These are phyloP conservation scores for Lactarius quietus DNA, from an alignment of 768 basidiomycete species.

Conservation along the genomic window DNA sequence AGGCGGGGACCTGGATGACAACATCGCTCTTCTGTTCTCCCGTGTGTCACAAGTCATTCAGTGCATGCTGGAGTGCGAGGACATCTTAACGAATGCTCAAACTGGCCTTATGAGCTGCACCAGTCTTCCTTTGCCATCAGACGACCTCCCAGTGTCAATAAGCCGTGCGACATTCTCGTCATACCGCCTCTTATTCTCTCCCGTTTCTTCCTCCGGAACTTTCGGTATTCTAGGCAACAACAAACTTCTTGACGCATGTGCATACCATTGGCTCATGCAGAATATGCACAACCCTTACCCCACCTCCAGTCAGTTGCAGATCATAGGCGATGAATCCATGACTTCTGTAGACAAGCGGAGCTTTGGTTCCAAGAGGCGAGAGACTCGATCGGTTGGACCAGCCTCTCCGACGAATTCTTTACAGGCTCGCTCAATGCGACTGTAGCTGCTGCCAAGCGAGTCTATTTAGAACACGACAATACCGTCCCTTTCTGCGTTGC, in stretches of 20 bases:
- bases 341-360: slow-evolving; percentile 10
- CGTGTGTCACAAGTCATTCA: not conserved
- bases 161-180: not conserved
- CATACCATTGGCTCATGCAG: slow-evolving; percentile 12
- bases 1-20: not conserved
- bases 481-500: slow-evolving; percentile 16
- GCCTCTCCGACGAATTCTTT: slow-evolving; percentile 24
- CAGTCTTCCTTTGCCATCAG: not conserved
- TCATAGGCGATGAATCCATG: slow-evolving; percentile 9
- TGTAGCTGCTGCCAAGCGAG: slow-evolving; percentile 31
- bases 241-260: not conserved
- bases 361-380: slow-evolving; percentile 28
- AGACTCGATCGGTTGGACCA: slow-evolving; percentile 26
- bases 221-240: slow-evolving; percentile 1
- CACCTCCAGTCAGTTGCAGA: slow-evolving; percentile 18
- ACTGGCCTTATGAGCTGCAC: not conserved
- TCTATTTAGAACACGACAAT: slow-evolving; percentile 27
- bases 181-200: slow-evolving; percentile 1
- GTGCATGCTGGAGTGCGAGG: slow-evolving; percentile 3
- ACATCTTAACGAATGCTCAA: not conserved
- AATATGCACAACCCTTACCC: slow-evolving; percentile 55
- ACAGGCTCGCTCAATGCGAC: slow-evolving; percentile 29
- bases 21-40: not conserved
- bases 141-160: not conserved
- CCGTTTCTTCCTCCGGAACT: not conserved